Evolutionary conservation across 176 grass and related monocot genomes (phyloP).

Genomic region (Carex littledalei): DNA sequence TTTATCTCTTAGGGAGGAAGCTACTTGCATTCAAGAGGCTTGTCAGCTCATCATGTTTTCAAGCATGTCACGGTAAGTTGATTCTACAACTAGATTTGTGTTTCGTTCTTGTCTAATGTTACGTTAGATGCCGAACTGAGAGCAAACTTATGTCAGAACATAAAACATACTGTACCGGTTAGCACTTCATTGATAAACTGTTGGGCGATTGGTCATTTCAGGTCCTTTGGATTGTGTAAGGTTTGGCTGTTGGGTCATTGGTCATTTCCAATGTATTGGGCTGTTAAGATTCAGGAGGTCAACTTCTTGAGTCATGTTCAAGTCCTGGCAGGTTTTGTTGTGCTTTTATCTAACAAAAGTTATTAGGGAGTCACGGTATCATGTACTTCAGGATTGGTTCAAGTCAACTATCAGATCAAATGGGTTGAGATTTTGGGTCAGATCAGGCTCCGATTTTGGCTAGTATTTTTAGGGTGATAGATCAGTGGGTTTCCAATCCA

Average conservation of each 20-base stretch:
- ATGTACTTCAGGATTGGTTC: neutral
- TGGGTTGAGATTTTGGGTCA: neutral
- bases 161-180: neutral
- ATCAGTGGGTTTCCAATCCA: neutral
- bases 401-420: neutral
- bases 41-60: constrained; percentile 79
- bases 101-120: constrained; percentile 16
- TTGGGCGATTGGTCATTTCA: neutral
- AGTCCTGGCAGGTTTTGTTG: neutral
- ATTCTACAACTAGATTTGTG: constrained; percentile 1
- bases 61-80: constrained; percentile 69
- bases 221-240: neutral
- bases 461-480: neutral
- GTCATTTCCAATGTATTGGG: neutral
- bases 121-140: neutral
- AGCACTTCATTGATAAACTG: neutral
- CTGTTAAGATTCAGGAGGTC: neutral
- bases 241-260: neutral
- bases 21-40: constrained; percentile 78
- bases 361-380: neutral
- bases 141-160: neutral
- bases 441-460: neutral
- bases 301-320: neutral
- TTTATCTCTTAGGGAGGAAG: constrained; percentile 56
- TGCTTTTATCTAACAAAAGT: neutral